These are phyloP conservation scores for Hyaloscypha variabilis DNA, from an alignment of 495 filamentous ascomycete genomes.

Conservation along the genomic window DNA sequence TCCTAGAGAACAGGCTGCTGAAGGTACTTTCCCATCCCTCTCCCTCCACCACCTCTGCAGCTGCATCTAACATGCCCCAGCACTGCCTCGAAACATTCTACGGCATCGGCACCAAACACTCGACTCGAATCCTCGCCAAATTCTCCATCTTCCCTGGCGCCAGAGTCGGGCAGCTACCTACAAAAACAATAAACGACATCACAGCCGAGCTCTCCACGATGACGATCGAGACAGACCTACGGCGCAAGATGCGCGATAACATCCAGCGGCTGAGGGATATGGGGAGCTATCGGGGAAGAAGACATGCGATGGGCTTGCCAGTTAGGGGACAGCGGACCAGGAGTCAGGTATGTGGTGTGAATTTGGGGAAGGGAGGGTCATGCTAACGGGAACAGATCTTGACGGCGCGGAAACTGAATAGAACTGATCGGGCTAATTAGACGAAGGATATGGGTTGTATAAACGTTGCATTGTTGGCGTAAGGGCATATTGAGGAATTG, in stretches of 20 bases:
- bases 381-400: constrained; percentile 7
- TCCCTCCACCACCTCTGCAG: neutral
- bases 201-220: constrained; percentile 85
- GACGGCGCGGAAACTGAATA: constrained; percentile 10
- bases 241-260: constrained; percentile 75
- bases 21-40: constrained; percentile 55
- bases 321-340: constrained; percentile 87
- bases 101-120: constrained; percentile 75
- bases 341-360: constrained; percentile 61
- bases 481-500: neutral
- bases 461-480: constrained; percentile 4
- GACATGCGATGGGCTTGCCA: constrained; percentile 88
- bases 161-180: constrained; percentile 68
- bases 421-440: neutral
- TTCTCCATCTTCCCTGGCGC: constrained; percentile 83
- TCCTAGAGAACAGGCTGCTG: constrained; percentile 79
- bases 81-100: constrained; percentile 89
- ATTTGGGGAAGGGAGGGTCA: neutral
- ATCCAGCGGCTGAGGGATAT: constrained; percentile 88
- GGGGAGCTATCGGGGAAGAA: constrained; percentile 83
- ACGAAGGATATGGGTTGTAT: neutral
- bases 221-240: constrained; percentile 91
- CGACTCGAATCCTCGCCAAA: constrained; percentile 78
- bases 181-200: constrained; percentile 74
- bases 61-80: constrained; percentile 43